A percentile compares a stretch with the other conserved stretches of the same genome.
Conservation (phyloP, 345 rosid species). For the Rhodamnia rubescens region DNA sequence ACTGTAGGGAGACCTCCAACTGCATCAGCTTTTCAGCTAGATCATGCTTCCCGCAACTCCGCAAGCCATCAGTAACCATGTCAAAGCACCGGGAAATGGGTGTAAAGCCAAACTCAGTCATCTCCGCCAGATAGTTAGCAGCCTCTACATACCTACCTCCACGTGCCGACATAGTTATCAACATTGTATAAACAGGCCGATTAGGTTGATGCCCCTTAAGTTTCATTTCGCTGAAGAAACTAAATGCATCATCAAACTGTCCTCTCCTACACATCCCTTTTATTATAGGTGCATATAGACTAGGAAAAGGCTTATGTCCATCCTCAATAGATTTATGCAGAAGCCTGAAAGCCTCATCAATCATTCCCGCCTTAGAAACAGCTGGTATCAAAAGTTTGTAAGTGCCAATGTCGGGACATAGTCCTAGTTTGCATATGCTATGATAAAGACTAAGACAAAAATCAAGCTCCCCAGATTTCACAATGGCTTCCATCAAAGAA, state of each 20-base stretch:
- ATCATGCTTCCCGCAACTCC: conserved; percentile 82
- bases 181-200: conserved; percentile 82
- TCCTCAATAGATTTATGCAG: conserved; percentile 60
- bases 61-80: conserved; percentile 82
- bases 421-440: conserved; percentile 54
- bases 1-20: conserved; percentile 55
- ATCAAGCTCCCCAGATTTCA: conserved; percentile 59
- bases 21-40: conserved; percentile 68
- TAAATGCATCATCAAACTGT: conserved; percentile 75
- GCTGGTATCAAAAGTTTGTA: conserved; percentile 78
- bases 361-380: conserved; percentile 66
- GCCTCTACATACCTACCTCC: conserved; percentile 81
- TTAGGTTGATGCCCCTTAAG: conserved; percentile 81
- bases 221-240: conserved; percentile 85
- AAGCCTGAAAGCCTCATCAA: conserved; percentile 68
- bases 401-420: conserved; percentile 50
- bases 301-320: conserved; percentile 84
- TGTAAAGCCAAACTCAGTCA: conserved; percentile 78
- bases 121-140: conserved; percentile 74
- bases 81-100: conserved; percentile 87
- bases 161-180: conserved; percentile 86
- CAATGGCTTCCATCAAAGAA: conserved; percentile 45
- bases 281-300: conserved; percentile 81
- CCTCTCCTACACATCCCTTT: conserved; percentile 71
- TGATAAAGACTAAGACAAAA: conserved; percentile 65